phyloP scores from a whole-genome alignment of 768 basidiomycete genomes.

The Lepiota brunneoincarnata region DNA sequence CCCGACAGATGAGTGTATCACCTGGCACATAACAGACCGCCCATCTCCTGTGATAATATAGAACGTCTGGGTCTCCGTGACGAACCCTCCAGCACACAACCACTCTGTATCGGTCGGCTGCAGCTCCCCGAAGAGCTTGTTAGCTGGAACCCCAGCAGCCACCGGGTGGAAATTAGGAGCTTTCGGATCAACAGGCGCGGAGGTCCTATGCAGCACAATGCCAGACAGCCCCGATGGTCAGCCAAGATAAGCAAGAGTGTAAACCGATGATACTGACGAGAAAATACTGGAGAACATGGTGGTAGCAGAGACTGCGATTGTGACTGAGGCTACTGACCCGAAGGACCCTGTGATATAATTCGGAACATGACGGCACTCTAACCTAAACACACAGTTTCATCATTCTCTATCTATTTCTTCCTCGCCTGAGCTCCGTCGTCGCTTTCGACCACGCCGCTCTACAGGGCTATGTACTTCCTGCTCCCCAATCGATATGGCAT shows the following conservation, averaged over 20 bases:
- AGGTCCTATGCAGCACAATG: slow-evolving; percentile 35
- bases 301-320: neutral
- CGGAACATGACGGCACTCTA: slow-evolving; percentile 6
- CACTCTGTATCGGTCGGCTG: slow-evolving; percentile 76
- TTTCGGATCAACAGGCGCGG: slow-evolving; percentile 55
- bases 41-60: slow-evolving; percentile 85
- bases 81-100: slow-evolving; percentile 80
- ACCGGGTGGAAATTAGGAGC: slow-evolving; percentile 86
- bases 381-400: slow-evolving; percentile 1
- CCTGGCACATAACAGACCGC: slow-evolving; percentile 71
- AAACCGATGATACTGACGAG: slow-evolving; percentile 13
- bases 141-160: slow-evolving; percentile 50
- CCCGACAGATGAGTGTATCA: slow-evolving; percentile 90
- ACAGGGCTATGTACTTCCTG: neutral
- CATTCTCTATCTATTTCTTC: slow-evolving; percentile 1
- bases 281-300: slow-evolving; percentile 9
- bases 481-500: neutral
- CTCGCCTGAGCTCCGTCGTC: slow-evolving; percentile 8
- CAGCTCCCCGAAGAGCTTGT: slow-evolving; percentile 74
- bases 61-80: slow-evolving; percentile 87
- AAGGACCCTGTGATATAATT: neutral
- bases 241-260: neutral
- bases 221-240: slow-evolving; percentile 10
- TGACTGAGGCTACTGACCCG: slow-evolving; percentile 6
- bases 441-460: slow-evolving; percentile 7